Base-by-base conservation (phyloP, 2,329 filamentous ascomycete genomes). In the Penicillium sp. region DNA sequence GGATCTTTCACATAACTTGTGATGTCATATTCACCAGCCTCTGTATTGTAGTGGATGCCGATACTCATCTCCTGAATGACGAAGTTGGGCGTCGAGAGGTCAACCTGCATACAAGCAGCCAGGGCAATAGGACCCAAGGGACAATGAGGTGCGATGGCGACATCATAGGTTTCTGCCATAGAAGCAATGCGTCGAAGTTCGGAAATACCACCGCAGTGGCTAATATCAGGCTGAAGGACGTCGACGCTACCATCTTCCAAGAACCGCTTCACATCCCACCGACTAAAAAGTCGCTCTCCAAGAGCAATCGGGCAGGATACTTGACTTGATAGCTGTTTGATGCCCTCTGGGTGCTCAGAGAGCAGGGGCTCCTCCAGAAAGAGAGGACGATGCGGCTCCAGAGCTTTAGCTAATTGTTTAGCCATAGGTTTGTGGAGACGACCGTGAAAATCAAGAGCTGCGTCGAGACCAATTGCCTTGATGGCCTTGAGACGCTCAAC, bases 391-490 rank as follows among this genome's bases (percentile, higher is more conserved):
- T 89, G 81, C 0, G 87, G 87, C 57, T 88, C 87, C 0, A 92
- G 78, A 0, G 82, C 79, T 53, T 82, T 81, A 1, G 87, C 87
- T 2, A 92, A 80, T 62, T 92, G 89, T 62, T 89, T 90, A 0
- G 88, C 89, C 88, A 92, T 92, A n/a, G 88, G 87, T 57, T 87
- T 88, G 72, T 92, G 89, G 0, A 91, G 77, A 8, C 88, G 83
- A 3, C 89, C 90, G 67, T 92, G 90, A 71, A 92, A 92, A 64
- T 92, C 90, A 23, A 92, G 79, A 1, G 86, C 90, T 0, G 82
- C 88, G 52, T 92, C 88, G 61, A 92, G 81, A 1, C 88, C 88
- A 0, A 90, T 73, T 0, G 80, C 78, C 67, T 88, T 90, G 9
- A 92, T 89, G 0, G 82, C 78, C 61, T 87, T 85, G 11, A 92